Evolutionary conservation across 169 alveolate genomes (phyloP), one percentile per base, ranked within the genome.

Genomic region (Babesia bigemina): DNA sequence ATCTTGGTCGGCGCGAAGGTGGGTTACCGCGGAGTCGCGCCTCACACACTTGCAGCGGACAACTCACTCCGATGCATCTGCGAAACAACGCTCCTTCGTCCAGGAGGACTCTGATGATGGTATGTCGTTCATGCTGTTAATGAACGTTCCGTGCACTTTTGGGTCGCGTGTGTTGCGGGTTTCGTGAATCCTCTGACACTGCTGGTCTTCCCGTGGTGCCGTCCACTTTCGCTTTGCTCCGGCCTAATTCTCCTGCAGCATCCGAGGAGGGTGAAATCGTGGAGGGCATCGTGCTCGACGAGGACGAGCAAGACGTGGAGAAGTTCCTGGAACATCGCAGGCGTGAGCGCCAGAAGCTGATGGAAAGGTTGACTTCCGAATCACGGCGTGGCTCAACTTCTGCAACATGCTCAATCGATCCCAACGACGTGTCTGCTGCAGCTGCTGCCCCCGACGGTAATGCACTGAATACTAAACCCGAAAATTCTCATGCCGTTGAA

Each of bases 211-310:
- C 1, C 50, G 8, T 45, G 8, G n/a, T 16, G 50, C 50, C n/a
- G 1, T 13, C 50, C 17, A 13, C 50, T 45, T 4, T 4, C 8
- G n/a, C 8, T 10, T 45, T 39, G 24, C 19, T 9, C 52, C 12
- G 12, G 21, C 2, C 33, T 8, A 19, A 67, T 29, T 3, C 6
- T 14, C 19, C 8, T 67, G 39, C 65, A 67, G 76, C 76, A 14
- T 67, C 84, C 28, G 88, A 81, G 26, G 88, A 81, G 42, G 88
- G 85, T 11, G 88, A 81, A 42, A 71, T 81, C 6, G 62, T 58
- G 50, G 88, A 81, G 33, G 86, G 44, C 26, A 33, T 71, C 29
- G 52, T 45, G 33, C 55, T 75, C 44, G 50, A 57, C 16, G 84
- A 81, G 2, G 88, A 81, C 39, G 88, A 81, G 6, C 60, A 66